Evolutionary conservation across 345 rosid genomes (phyloP), one percentile per base, ranked within the genome.

Genomic region (Bruguiera gymnorhiza): DNA sequence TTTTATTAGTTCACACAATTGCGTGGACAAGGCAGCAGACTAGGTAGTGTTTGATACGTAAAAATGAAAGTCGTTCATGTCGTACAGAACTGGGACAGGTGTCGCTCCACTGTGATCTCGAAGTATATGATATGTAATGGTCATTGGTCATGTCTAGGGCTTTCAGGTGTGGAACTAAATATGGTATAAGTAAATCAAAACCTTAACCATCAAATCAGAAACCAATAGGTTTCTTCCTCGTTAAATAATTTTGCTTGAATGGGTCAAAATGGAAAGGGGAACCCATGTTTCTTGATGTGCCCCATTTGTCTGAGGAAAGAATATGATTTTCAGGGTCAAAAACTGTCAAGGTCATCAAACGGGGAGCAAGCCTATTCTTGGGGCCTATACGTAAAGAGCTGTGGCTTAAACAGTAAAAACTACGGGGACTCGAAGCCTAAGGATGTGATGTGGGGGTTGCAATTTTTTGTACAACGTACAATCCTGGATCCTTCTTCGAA

Each of bases 191-290:
- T 43, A 18, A 52, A 70, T 51, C 60, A 2, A 51, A 51, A 53
- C 60, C 52, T 24, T 52, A 70, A 62, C 67, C 73, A 62, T 70
- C 73, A 62, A 70, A 70, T 69, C 73, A n/a, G 11, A 23, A 61
- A 21, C 61, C 30, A 19, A 48, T 4, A 3, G 8, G 37, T 6
- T 31, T 50, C 23, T 48, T 48, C 30, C 16, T 48, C 36, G 36
- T 51, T 1, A 52, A n/a, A 6, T 46, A 34, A 39, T 39, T 39
- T n/a, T 63, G n/a, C 66, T 21, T 36, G 18, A 39, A 63, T 3
- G 19, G 52, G 31, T 62, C 10, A 62, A 13, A 37, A 34, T n/a
- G 20, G 30, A 37, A 60, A 34, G 6, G 37, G 26, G 8, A 24
- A 20, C 34, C 43, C 27, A 0, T 19, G n/a, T 19, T 61, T 32